These are phyloP conservation scores for Ceratocystis smalleyi DNA, from an alignment of 2,329 filamentous ascomycete genomes.

Conservation along the genomic window DNA sequence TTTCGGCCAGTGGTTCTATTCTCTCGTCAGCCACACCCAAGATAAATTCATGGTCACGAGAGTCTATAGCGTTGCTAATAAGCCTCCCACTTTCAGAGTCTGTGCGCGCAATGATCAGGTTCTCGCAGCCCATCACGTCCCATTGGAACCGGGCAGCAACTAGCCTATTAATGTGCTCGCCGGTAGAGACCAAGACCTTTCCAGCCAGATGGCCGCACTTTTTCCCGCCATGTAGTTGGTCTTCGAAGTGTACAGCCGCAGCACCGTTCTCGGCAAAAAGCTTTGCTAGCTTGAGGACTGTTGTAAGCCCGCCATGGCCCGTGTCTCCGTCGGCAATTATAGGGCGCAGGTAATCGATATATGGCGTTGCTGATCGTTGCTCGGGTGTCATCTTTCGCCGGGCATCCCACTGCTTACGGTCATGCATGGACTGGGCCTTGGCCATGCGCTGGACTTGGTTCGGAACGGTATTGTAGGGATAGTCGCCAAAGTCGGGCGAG, in stretches of 20 bases:
- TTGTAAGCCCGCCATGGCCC: conserved; percentile 80
- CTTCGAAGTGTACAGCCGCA: conserved; percentile 92
- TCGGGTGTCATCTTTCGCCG: conserved; percentile 62
- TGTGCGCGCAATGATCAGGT: conserved; percentile 83
- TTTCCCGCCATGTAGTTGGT: conserved; percentile 94
- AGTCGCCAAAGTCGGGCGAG: conserved; percentile 93
- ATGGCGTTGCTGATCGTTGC: conserved; percentile 60
- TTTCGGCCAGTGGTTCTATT: conserved; percentile 72
- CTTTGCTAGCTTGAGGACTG: conserved; percentile 91
- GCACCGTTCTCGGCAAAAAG: conserved; percentile 95
- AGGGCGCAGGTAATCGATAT: conserved; percentile 80
- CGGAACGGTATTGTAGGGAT: conserved; percentile 96
- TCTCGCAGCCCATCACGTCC: conserved; percentile 95
- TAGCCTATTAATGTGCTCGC: conserved; percentile 92
- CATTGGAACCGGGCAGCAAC: conserved; percentile 89
- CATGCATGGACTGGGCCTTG: conserved; percentile 93
- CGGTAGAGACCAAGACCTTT: conserved; percentile 84
- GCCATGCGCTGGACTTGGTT: conserved; percentile 94
- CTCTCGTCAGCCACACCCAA: conserved; percentile 63
- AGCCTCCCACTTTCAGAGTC: conserved; percentile 90
- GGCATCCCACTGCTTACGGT: conserved; percentile 84
- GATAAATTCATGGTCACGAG: conserved; percentile 93
- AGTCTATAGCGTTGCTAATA: conserved; percentile 78
- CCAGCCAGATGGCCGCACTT: conserved; percentile 95
- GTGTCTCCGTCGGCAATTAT: conserved; percentile 96